These are phyloP conservation scores for Rugonectria rugulosa DNA, from an alignment of 2,329 filamentous ascomycete genomes.

Conservation along the genomic window DNA sequence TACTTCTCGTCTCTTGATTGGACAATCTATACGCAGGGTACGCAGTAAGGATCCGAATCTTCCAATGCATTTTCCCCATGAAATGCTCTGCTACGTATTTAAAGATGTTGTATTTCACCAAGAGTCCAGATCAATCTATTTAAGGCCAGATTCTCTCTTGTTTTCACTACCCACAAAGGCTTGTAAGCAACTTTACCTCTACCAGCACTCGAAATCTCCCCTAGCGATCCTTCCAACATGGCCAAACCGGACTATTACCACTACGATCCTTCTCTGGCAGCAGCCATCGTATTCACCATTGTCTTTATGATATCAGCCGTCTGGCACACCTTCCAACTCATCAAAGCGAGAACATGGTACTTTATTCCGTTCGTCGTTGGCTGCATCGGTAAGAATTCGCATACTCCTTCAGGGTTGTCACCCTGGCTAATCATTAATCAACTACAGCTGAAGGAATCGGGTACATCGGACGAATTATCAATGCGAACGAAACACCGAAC, in stretches of 20 bases:
- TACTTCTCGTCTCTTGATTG: not conserved
- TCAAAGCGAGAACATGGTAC: conserved; percentile 54
- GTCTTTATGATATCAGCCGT: conserved; percentile 46
- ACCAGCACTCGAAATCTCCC: not conserved
- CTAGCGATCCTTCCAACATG: not conserved
- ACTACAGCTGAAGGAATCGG: conserved; percentile 3
- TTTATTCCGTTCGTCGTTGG: conserved; percentile 59
- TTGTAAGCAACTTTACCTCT: no score
- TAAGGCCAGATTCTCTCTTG: no score
- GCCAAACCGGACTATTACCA: conserved; percentile 46
- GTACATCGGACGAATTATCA: not conserved
- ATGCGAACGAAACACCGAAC: conserved; percentile 31
- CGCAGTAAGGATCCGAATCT: not conserved
- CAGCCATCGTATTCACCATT: conserved; percentile 49
- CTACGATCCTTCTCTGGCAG: conserved; percentile 52
- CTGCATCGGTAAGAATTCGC: conserved; percentile 49
- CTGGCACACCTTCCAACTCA: conserved; percentile 48
- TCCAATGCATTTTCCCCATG: not conserved
- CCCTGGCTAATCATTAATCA: not conserved
- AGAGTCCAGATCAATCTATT: no score
- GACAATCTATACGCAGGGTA: not conserved
- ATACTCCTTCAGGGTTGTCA: not conserved
- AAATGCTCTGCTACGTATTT: not conserved
- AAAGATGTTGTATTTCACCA: no score
- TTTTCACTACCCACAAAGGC: no score